These are phyloP conservation scores for Ramularia collo-cygni DNA, from an alignment of 2,329 filamentous ascomycete genomes.

Conservation along the genomic window DNA sequence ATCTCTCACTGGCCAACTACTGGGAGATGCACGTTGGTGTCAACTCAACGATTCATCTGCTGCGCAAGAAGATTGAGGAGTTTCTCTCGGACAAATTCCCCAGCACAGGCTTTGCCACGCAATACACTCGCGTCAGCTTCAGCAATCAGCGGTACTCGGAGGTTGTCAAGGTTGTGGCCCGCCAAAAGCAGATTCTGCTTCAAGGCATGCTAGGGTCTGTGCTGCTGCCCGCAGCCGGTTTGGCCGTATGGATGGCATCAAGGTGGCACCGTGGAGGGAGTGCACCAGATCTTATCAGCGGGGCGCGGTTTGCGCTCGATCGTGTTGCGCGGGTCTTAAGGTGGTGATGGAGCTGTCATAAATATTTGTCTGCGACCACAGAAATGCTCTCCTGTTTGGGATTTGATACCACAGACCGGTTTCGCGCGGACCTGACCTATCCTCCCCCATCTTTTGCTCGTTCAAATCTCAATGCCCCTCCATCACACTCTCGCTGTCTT, in stretches of 20 bases:
- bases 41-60: constrained; percentile 64
- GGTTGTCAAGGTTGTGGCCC: constrained; percentile 61
- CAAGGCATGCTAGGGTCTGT: constrained; percentile 43
- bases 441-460: too few species aligned
- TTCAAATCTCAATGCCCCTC: too few species aligned
- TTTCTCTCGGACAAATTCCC: constrained; percentile 70
- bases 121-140: constrained; percentile 89
- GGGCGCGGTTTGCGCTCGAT: constrained; percentile 10
- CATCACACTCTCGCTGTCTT: too few species aligned
- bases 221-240: constrained; percentile 23
- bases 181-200: constrained; percentile 51
- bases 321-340: constrained; percentile 10
- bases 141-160: constrained; percentile 87
- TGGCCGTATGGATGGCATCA: constrained; percentile 24
- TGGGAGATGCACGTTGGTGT: constrained; percentile 88
- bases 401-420: too few species aligned
- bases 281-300: constrained; percentile 8
- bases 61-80: constrained; percentile 85
- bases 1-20: constrained; percentile 86
- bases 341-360: too few species aligned
- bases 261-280: constrained; percentile 19
- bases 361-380: too few species aligned
- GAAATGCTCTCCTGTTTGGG: too few species aligned
- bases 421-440: too few species aligned
- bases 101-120: constrained; percentile 76